phyloP scores from a whole-genome alignment of 1,284 basidiomycete species.

The Apiotrichum siamense region DNA sequence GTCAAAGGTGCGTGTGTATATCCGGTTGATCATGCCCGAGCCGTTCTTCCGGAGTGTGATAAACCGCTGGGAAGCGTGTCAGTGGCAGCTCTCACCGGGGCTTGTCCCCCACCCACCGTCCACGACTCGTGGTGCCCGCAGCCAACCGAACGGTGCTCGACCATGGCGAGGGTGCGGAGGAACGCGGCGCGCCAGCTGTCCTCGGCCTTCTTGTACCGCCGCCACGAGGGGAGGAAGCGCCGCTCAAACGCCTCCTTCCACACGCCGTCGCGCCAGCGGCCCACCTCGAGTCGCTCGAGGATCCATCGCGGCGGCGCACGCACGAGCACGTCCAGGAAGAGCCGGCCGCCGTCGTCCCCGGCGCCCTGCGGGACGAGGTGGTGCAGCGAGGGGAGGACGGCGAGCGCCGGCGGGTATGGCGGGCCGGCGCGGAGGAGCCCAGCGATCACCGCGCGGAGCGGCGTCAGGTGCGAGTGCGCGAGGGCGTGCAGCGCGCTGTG shows the following conservation, averaged over 20 bases:
- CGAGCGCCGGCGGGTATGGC: slow-evolving; percentile 33
- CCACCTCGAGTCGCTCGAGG: slow-evolving; percentile 34
- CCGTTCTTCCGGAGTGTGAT: slow-evolving; percentile 42
- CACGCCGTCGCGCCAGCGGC: slow-evolving; percentile 26
- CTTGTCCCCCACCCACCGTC: slow-evolving; percentile 25
- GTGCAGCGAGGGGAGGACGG: slow-evolving; percentile 28
- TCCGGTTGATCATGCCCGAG: slow-evolving; percentile 36
- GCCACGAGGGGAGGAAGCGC: slow-evolving; percentile 41
- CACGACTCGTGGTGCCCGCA: slow-evolving; percentile 44
- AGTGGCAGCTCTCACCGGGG: too few relatives aligned
- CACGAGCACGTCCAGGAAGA: slow-evolving; percentile 36
- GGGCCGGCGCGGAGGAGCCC: slow-evolving; percentile 17
- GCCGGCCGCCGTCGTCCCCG: slow-evolving; percentile 13
- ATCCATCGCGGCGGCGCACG: slow-evolving; percentile 38
- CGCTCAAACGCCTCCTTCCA: slow-evolving; percentile 40
- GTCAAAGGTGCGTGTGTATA: slow-evolving; percentile 41
- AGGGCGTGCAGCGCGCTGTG: slow-evolving; percentile 28
- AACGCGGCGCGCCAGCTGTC: slow-evolving; percentile 41
- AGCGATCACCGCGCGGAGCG: slow-evolving; percentile 27
- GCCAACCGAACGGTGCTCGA: slow-evolving; percentile 36
- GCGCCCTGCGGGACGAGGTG: slow-evolving; percentile 24
- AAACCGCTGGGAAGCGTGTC: slow-evolving; percentile 32
- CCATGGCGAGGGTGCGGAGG: slow-evolving; percentile 30
- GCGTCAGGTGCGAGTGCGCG: slow-evolving; percentile 29
- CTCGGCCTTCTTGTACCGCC: slow-evolving; percentile 27